Conservation (phyloP, 2,329 filamentous ascomycete species). For the Calonectria multiphialidica region DNA sequence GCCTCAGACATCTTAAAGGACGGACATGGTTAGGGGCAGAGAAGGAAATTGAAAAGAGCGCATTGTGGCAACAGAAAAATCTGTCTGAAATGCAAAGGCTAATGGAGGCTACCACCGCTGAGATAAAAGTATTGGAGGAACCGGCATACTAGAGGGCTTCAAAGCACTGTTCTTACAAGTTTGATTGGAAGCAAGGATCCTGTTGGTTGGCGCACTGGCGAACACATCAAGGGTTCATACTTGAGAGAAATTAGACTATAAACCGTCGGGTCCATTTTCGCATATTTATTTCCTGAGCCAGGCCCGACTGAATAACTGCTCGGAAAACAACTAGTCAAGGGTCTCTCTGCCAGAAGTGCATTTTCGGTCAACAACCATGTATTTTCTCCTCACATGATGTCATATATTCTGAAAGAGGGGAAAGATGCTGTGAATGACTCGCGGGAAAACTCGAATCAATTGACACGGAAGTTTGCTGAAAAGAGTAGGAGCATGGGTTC, state of each 20-base stretch:
- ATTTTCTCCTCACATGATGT: background rate
- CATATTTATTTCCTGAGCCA: too few species aligned
- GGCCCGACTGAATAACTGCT: too few species aligned
- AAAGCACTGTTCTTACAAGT: background rate
- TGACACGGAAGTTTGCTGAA: background rate
- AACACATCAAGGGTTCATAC: too few species aligned
- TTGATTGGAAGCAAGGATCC: too few species aligned
- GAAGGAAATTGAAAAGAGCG: conserved; percentile 30
- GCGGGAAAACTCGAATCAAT: background rate
- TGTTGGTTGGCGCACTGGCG: too few species aligned
- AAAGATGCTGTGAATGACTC: background rate
- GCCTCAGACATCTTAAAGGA: conserved; percentile 64
- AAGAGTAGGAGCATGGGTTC: background rate
- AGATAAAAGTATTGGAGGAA: background rate
- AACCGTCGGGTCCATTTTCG: too few species aligned
- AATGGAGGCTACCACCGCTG: background rate
- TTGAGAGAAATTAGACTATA: background rate
- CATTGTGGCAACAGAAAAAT: conserved; percentile 30
- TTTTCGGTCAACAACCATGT: background rate
- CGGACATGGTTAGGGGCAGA: conserved; percentile 60
- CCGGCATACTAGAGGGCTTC: too few species aligned
- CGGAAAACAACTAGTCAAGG: too few species aligned
- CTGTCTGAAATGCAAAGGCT: background rate
- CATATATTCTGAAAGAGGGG: background rate
- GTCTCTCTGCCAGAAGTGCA: too few species aligned